Evolutionary conservation across 2,329 filamentous ascomycete genomes (phyloP).

Genomic region (Aspergillus fischeri): DNA sequence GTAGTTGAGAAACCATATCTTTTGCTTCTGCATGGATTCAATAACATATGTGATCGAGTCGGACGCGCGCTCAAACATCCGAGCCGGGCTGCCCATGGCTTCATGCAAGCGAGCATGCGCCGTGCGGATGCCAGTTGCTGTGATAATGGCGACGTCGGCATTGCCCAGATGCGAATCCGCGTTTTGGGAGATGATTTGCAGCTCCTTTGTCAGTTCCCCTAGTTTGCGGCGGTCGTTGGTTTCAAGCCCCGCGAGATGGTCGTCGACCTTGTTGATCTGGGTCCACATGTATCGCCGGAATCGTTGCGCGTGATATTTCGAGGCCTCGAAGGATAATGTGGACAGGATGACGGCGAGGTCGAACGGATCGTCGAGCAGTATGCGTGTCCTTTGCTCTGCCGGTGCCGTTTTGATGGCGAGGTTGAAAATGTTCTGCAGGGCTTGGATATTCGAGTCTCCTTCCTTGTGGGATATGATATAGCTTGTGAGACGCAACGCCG

Average conservation of each 20-base stretch:
- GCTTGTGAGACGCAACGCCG: slow-evolving; percentile 6
- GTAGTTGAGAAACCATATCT: slow-evolving; percentile 23
- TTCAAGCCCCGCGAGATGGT: slow-evolving; percentile 15
- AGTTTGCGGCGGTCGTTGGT: slow-evolving; percentile 19
- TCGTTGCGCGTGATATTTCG: slow-evolving; percentile 10
- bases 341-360: slow-evolving; percentile 14
- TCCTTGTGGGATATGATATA: slow-evolving; percentile 14
- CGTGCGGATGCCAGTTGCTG: slow-evolving; percentile 17
- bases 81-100: background rate
- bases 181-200: slow-evolving; percentile 28
- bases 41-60: slow-evolving; percentile 26
- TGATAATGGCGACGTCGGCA: slow-evolving; percentile 23
- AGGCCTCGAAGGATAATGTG: slow-evolving; percentile 11
- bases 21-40: slow-evolving; percentile 25
- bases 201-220: slow-evolving; percentile 21
- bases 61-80: slow-evolving; percentile 6
- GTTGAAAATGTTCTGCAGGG: slow-evolving; percentile 7
- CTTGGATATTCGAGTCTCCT: slow-evolving; percentile 6
- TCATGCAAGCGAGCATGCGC: slow-evolving; percentile 12
- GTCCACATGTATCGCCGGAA: slow-evolving; percentile 16
- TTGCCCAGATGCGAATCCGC: slow-evolving; percentile 26
- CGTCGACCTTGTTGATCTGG: slow-evolving; percentile 18
- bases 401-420: slow-evolving; percentile 5
- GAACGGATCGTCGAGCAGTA: slow-evolving; percentile 11
- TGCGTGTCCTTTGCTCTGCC: background rate